phyloP scores from a whole-genome alignment of 2,329 filamentous ascomycete genomes.

The Aspergillus niger region DNA sequence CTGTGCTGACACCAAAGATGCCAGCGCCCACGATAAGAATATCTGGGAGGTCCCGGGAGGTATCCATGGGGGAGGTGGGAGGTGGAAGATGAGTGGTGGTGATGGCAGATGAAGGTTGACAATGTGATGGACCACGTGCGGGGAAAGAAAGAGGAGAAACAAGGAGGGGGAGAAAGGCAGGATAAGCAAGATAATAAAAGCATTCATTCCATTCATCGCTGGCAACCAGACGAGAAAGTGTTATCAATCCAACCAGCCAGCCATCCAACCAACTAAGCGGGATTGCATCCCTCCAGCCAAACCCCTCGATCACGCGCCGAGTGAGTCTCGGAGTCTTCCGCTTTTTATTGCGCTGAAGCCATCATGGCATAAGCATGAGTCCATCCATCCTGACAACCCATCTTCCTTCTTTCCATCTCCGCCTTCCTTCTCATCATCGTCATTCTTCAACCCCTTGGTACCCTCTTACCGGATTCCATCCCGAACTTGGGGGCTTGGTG shows the following conservation, averaged over 20 bases:
- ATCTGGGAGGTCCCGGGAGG: background rate
- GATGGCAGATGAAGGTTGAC: background rate
- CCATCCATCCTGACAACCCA: background rate
- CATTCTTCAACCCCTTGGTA: background rate
- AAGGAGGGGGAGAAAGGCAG: background rate
- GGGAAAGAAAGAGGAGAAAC: background rate
- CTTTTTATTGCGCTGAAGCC: background rate
- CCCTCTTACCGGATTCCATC: background rate
- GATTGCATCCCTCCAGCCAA: too few relatives aligned
- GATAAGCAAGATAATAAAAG: too few relatives aligned
- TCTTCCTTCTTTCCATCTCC: background rate
- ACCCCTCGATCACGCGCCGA: background rate
- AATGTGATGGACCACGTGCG: background rate
- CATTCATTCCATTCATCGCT: too few relatives aligned
- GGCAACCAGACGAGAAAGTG: too few relatives aligned
- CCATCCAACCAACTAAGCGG: too few relatives aligned
- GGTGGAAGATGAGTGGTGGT: background rate
- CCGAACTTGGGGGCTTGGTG: background rate
- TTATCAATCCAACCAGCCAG: too few relatives aligned
- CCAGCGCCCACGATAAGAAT: slow-evolving; percentile 65
- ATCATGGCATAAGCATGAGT: slow-evolving; percentile 1
- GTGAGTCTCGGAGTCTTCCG: background rate
- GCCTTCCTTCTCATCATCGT: background rate
- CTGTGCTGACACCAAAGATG: slow-evolving; percentile 66
- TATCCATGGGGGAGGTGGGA: background rate